These are phyloP conservation scores for Chaetomium fimeti DNA, from an alignment of 495 filamentous ascomycete genomes.

Conservation along the genomic window DNA sequence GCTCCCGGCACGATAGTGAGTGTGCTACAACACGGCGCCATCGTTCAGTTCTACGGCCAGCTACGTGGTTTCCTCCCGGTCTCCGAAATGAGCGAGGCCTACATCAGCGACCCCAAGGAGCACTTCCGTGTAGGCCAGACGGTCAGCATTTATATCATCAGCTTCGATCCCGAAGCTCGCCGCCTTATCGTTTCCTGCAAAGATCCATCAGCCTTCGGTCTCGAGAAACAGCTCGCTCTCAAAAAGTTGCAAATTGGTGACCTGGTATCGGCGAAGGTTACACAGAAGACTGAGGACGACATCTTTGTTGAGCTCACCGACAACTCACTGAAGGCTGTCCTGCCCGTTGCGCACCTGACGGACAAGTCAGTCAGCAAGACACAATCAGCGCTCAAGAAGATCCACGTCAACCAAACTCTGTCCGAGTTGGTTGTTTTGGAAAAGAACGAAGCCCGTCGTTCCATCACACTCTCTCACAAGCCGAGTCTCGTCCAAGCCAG, in stretches of 20 bases:
- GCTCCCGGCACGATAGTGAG: conserved; percentile 82
- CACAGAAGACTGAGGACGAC: conserved; percentile 79
- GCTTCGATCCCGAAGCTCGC: conserved; percentile 66
- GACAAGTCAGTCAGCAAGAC: conserved; percentile 78
- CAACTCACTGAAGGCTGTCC: conserved; percentile 67
- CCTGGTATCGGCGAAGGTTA: conserved; percentile 71
- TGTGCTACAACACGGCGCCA: conserved; percentile 71
- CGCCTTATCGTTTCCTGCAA: conserved; percentile 90
- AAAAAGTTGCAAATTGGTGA: conserved; percentile 67
- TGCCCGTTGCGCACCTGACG: conserved; percentile 73
- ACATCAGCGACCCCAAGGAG: conserved; percentile 80
- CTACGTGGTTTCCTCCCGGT: conserved; percentile 84
- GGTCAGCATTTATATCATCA: conserved; percentile 78
- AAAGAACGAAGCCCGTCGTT: conserved; percentile 68
- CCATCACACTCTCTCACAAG: conserved; percentile 75
- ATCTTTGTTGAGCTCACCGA: conserved; percentile 72
- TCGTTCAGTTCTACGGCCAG: conserved; percentile 87
- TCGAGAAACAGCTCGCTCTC: conserved; percentile 71
- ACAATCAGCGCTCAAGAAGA: conserved; percentile 67
- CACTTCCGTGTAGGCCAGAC: conserved; percentile 91
- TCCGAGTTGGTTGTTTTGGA: conserved; percentile 79
- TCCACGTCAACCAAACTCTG: conserved; percentile 76
- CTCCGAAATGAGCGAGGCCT: conserved; percentile 96
- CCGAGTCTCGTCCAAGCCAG: conserved; percentile 74
- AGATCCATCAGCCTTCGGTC: conserved; percentile 72